Evolutionary conservation across 2,329 filamentous ascomycete species (phyloP), one percentile per base, ranked within the genome.

Genomic region (Nemania sp.): DNA sequence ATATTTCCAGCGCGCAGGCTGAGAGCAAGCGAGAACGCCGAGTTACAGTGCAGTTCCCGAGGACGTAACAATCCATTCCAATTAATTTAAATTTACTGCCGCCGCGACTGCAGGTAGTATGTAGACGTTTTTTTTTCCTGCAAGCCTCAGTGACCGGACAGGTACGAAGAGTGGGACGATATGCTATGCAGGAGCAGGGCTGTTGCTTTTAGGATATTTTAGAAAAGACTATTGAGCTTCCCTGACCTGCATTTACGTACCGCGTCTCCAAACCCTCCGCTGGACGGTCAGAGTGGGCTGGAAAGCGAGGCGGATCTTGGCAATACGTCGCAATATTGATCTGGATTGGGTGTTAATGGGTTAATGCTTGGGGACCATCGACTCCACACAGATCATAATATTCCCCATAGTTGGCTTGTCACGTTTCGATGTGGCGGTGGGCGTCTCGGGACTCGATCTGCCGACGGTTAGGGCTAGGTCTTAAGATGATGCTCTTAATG

Each of bases 161-260:
- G 61, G 54, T 41, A 53, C 41, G 51, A 53, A 45, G 59, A 53
- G 66, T 63, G 69, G 60, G 64, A 68, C 54, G 62, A 54, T 47
- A 52, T 62, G 71, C 58, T 43, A 72, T 73, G 73, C 73, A 73
- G 24, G 57, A 73, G 70, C 73, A 73, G 66, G 70, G 68, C 29
- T 67, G 73, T 75, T 72, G 72, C 73, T 73, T 75, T 76, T 75
- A 75, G 74, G 72, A 76, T 75, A 75, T 75, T 68, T 72, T 66
- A 66, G 43, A 71, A 70, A 72, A 55, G 15, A 71, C 70, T 72
- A 70, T 69, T 71, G 70, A 68, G 66, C 67, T 68, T 66, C 64
- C 63, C 71, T 64, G 64, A 68, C 64, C 54, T 59, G 32, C 41
- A 54, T 59, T 41, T 41, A 63, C 58, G 43, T 64, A 43, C 60